Evolutionary conservation across 1,284 basidiomycete species (phyloP).

Genomic region (Ganoderma lingzhi): DNA sequence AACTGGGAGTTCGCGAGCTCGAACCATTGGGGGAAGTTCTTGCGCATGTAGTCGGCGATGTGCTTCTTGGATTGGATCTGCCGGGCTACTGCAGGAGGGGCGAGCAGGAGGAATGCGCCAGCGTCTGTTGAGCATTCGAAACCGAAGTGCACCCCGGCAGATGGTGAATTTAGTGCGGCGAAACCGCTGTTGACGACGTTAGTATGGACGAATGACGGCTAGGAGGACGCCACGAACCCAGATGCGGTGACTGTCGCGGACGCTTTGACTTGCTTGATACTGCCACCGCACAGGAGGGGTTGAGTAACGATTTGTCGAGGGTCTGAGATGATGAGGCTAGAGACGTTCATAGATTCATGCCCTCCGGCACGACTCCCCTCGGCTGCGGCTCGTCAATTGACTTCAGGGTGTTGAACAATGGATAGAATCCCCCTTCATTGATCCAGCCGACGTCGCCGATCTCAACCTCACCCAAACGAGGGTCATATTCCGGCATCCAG

Average conservation of each 20-base stretch:
- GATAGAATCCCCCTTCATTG: constrained; percentile 21
- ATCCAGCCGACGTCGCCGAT: constrained; percentile 32
- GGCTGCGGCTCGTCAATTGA: not conserved
- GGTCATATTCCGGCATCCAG: constrained; percentile 25
- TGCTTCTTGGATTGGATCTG: constrained; percentile 13
- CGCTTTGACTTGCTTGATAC: not conserved
- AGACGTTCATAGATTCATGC: not conserved
- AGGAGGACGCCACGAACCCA: not conserved
- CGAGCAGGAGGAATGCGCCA: constrained; percentile 25
- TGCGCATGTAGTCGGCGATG: constrained; percentile 18
- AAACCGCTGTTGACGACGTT: not conserved
- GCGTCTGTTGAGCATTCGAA: constrained; percentile 14
- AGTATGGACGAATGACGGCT: not conserved
- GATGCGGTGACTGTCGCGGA: not conserved
- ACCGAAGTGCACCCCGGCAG: constrained; percentile 10
- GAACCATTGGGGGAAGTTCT: constrained; percentile 15
- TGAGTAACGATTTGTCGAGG: not conserved
- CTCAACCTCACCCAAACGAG: constrained; percentile 14
- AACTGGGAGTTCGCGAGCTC: constrained; percentile 16
- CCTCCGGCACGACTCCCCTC: not conserved
- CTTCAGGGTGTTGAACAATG: constrained; percentile 25
- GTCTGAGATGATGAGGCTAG: not conserved
- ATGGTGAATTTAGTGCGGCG: not conserved
- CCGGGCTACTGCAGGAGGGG: constrained; percentile 10
- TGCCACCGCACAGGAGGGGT: not conserved